A percentile compares a stretch with the other conserved stretches of the same genome.
Conservation (phyloP, 441 rosid genomes). For the Croton laevigatus region DNA sequence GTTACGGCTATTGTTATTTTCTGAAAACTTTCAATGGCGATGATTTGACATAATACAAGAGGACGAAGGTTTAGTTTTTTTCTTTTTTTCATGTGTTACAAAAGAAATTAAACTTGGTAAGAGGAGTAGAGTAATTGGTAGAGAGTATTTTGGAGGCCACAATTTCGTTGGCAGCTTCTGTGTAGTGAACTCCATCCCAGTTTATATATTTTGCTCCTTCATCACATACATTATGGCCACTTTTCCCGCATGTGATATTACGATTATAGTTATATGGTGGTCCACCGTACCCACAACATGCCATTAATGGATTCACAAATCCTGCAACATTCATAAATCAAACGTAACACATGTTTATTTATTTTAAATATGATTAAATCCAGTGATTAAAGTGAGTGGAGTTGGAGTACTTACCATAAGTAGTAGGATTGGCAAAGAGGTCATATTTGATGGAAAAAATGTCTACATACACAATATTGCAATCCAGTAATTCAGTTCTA, state of each 20-base stretch:
- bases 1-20: neutral
- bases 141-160: constrained; percentile 40
- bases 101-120: constrained; percentile 30
- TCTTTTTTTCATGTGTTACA: constrained; percentile 8
- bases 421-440: constrained; percentile 36
- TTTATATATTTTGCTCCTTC: constrained; percentile 39
- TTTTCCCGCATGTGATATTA: constrained; percentile 38
- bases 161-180: constrained; percentile 56
- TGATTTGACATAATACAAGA: neutral
- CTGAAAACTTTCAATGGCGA: neutral
- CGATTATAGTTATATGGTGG: constrained; percentile 49
- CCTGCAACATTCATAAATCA: too few species aligned
- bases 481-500: constrained; percentile 20
- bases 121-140: constrained; percentile 39
- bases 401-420: constrained; percentile 33
- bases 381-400: too few species aligned
- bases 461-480: constrained; percentile 35
- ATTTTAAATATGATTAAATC: too few species aligned
- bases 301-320: constrained; percentile 53
- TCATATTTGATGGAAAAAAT: constrained; percentile 44
- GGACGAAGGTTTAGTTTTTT: neutral
- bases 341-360: too few species aligned
- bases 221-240: constrained; percentile 40
- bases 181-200: constrained; percentile 74
- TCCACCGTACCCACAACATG: constrained; percentile 58